Conservation (phyloP, 768 basidiomycete species). For the Mycena kentingensis region DNA sequence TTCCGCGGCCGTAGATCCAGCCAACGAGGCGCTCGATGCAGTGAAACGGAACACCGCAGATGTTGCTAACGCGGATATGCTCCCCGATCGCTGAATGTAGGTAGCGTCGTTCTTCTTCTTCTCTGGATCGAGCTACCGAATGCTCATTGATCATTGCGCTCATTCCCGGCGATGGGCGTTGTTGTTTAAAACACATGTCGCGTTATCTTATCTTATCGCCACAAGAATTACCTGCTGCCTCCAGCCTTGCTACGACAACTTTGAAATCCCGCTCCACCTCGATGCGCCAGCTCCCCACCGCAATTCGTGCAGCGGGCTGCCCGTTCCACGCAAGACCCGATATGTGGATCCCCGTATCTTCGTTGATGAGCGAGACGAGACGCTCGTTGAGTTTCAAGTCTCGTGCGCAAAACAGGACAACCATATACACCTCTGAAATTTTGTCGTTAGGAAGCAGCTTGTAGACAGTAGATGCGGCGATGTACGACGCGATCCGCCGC, state of each 20-base stretch:
- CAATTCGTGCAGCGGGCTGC: slow-evolving; percentile 13
- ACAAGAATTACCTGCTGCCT: no score
- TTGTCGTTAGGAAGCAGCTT: slow-evolving; percentile 16
- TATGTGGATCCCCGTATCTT: slow-evolving; percentile 6
- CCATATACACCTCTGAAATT: slow-evolving; percentile 15
- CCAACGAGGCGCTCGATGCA: no score
- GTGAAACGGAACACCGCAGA: no score
- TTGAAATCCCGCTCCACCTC: slow-evolving; percentile 14
- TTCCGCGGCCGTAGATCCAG: no score
- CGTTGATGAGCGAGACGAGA: slow-evolving; percentile 15
- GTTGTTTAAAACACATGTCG: no score
- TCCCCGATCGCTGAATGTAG: no score
- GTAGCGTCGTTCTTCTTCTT: no score
- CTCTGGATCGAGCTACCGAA: no score
- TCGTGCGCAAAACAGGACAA: slow-evolving; percentile 19
- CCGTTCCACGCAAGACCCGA: slow-evolving; percentile 16
- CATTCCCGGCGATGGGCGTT: no score
- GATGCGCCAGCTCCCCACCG: slow-evolving; percentile 21
- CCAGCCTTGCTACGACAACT: slow-evolving; percentile 3
- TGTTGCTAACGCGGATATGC: no score
- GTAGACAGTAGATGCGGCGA: slow-evolving; percentile 12
- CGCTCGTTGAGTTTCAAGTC: slow-evolving; percentile 9
- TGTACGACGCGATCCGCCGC: slow-evolving; percentile 16
- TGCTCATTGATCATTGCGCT: no score
- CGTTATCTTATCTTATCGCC: no score